Evolutionary conservation across 2,329 filamentous ascomycete genomes (phyloP), one percentile per base, ranked within the genome.

Genomic region (Talaromyces rugulosus): DNA sequence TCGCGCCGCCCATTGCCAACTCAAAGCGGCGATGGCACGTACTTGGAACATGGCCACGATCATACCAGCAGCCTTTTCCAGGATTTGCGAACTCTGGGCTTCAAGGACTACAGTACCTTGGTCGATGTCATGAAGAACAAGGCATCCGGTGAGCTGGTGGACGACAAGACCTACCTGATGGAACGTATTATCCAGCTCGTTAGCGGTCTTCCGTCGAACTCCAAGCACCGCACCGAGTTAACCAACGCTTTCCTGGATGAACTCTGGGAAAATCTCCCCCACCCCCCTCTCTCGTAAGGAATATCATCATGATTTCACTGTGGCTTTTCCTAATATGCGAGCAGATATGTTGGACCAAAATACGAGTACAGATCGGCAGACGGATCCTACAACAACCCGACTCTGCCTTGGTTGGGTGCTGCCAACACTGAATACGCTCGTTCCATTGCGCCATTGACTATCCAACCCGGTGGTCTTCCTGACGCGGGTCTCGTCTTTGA

Each of bases 101-200:
- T 75, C 42, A 69, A 74, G 80, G 89, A 91, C 66, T 71, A 89
- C 52, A 83, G 83, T 68, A 90, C 89, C 0, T 76, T 91, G 18
- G 74, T 84, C 52, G 80, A 84, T 5, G 76, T 91, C 42, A 77
- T 91, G 62, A 82, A 83, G 60, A 81, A 78, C 64, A 87, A 90
- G 74, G 73, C 87, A 34, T 87, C 85, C 67, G 87, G 89, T 1
- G 82, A 85, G 55, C 79, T 88, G 11, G 75, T 85, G 5, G 87
- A 94, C 68, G 91, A 94, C 77, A 90, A 89, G 76, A 89, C 87
- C 1, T 89, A 91, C 81, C 79, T 91, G 52, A 90, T 92, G 86
- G 89, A 92, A 73, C 81, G 85, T 7, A 82, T 89, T 5, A 91
- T 92, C 56, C 60, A 88, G 78, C 80, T 92, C 16, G 88, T 91